Conservation (phyloP, 2,329 filamentous ascomycete species). For the Sclerotinia nivalis region DNA sequence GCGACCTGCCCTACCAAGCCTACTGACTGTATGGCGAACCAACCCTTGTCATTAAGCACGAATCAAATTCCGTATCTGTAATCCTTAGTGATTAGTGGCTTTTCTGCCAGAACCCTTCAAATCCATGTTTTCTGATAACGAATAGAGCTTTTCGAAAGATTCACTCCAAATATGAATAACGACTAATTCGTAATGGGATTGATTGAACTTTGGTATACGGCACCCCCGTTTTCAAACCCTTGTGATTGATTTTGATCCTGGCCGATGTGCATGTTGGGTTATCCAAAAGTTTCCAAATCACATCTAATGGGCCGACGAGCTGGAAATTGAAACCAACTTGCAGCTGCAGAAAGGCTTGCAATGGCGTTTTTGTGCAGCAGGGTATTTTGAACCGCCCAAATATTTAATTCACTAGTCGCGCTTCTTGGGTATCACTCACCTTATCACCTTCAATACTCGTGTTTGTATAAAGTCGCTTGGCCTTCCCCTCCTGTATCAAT, state of each 20-base stretch:
- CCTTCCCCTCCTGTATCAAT: not conserved
- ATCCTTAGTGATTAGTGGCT: not conserved
- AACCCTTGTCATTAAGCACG: not conserved
- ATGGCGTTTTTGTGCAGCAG: slow-evolving; percentile 17
- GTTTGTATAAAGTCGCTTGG: slow-evolving; percentile 16
- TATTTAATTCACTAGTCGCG: slow-evolving; percentile 16
- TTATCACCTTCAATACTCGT: not conserved
- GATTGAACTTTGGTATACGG: not conserved
- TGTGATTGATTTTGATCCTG: not conserved
- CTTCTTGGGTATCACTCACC: not conserved
- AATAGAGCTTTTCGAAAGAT: not conserved
- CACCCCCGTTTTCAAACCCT: not conserved
- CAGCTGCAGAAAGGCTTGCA: slow-evolving; percentile 12
- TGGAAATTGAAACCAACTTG: slow-evolving; percentile 19
- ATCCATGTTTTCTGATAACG: slow-evolving; percentile 19
- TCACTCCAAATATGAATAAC: not conserved
- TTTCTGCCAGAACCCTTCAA: not conserved
- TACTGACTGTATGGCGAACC: not conserved
- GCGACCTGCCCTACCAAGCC: slow-evolving; percentile 6
- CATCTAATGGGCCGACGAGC: slow-evolving; percentile 21
- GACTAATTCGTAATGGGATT: slow-evolving; percentile 6
- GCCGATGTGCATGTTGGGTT: not conserved
- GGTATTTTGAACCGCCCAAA: not conserved
- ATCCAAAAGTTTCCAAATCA: slow-evolving; percentile 5
- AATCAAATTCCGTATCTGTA: slow-evolving; percentile 2